These are phyloP conservation scores for Quercus phellos DNA, from an alignment of 331 rosid genomes.

Conservation along the genomic window DNA sequence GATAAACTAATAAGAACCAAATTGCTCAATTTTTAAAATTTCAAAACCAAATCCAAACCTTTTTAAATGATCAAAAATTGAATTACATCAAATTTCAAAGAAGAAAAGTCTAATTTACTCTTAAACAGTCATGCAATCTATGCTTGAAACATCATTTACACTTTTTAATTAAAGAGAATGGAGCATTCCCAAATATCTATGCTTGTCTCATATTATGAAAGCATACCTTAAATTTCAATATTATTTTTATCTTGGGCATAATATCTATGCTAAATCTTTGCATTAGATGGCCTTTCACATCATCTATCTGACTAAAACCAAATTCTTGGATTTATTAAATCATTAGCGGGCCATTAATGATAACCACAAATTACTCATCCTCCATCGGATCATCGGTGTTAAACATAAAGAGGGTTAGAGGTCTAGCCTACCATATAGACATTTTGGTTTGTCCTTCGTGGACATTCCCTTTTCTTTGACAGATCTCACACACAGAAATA, in stretches of 20 bases:
- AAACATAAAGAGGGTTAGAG: background rate
- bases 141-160: too few relatives aligned
- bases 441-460: background rate
- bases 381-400: background rate
- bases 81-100: too few relatives aligned
- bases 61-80: too few relatives aligned
- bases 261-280: background rate
- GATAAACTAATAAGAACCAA: too few relatives aligned
- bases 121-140: too few relatives aligned
- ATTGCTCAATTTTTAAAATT: too few relatives aligned
- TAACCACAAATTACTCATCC: background rate
- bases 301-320: background rate
- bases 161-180: too few relatives aligned
- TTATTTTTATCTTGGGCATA: background rate
- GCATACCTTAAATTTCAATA: background rate
- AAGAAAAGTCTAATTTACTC: too few relatives aligned
- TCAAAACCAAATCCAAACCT: too few relatives aligned
- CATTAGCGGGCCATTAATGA: background rate
- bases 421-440: background rate
- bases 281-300: background rate
- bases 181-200: too few relatives aligned
- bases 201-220: background rate
- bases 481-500: background rate
- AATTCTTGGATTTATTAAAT: background rate
- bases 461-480: background rate